Evolutionary conservation across 2,329 filamentous ascomycete species (phyloP).

Genomic region (Cladosporium sp.): DNA sequence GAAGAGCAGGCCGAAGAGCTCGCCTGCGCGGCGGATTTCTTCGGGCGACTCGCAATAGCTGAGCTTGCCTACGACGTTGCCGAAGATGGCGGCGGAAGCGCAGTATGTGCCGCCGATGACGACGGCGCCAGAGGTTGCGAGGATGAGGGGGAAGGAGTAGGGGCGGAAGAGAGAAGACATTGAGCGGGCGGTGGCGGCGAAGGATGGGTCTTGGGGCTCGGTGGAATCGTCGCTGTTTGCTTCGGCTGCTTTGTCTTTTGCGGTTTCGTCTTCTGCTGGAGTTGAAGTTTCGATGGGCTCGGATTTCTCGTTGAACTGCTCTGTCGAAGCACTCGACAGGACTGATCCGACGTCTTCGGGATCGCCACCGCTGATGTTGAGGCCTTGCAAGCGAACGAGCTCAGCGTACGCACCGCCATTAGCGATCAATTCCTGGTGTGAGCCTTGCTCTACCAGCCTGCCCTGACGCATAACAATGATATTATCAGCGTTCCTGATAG

Average conservation of each 20-base stretch:
- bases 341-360: background rate
- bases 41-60: constrained; percentile 54
- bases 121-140: constrained; percentile 5
- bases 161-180: constrained; percentile 11
- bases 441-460: constrained; percentile 41
- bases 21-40: constrained; percentile 57
- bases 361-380: constrained; percentile 27
- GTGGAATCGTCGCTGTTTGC: background rate
- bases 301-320: background rate
- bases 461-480: constrained; percentile 46
- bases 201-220: background rate
- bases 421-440: constrained; percentile 33
- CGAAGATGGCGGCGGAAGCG: constrained; percentile 14
- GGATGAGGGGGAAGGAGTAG: constrained; percentile 6
- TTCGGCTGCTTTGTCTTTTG: background rate
- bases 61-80: constrained; percentile 57
- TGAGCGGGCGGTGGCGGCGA: background rate
- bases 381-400: constrained; percentile 51
- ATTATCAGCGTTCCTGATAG: constrained; percentile 42
- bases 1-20: constrained; percentile 58
- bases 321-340: background rate
- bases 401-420: constrained; percentile 37
- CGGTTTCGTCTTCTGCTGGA: background rate
- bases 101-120: constrained; percentile 18
- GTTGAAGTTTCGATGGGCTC: background rate